Base-by-base conservation (phyloP, 441 rosid species). In the Jatropha podagrica region DNA sequence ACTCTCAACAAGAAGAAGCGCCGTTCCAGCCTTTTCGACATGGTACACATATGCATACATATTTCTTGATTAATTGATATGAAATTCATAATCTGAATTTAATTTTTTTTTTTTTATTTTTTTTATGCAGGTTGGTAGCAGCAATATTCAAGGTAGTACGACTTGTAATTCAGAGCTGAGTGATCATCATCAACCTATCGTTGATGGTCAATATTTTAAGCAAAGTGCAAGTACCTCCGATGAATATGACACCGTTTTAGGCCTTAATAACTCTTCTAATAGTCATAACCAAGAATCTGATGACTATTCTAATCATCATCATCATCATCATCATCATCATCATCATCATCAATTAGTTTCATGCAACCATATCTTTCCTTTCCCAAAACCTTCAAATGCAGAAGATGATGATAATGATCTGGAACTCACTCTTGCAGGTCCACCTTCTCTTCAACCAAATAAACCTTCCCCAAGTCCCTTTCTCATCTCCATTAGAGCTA, bases 1-100 rank as follows among this genome's bases (percentile, higher is more conserved):
- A 75, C 79, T 79, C 86, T 89, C 78, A 74, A 80, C 86, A 89
- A 86, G 79, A 94, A 88, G 91, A 92, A 86, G 80, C 85, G 98
- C 58, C 95, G 97, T 38, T 88, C 97, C 4, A 91, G 97, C 86
- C 91, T 92, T 77, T 94, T 92, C 51, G 94, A 91, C 83, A 84
- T 91, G 92, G 98, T 81, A 85, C 7, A 1, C 1, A 5, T 0
- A 15, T 4, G 1, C 1, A 4, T 14, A 52, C 38, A 6, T 37
- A 17, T 63, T 27, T 8, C n/a, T 17, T 18, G 32, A 32, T 32
- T 32, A 32, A 5, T 49, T 46, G 32, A 17, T 44, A 4, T 44
- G 10, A 44, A 44, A 8, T 44, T 44, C 48, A 44, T 44, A 44
- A 44, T 44, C 10, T 44, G 7, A 6, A 11, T 44, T 44, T 44